Base-by-base conservation (phyloP, 2,329 filamentous ascomycete species). In the Verticillium albo-atrum region DNA sequence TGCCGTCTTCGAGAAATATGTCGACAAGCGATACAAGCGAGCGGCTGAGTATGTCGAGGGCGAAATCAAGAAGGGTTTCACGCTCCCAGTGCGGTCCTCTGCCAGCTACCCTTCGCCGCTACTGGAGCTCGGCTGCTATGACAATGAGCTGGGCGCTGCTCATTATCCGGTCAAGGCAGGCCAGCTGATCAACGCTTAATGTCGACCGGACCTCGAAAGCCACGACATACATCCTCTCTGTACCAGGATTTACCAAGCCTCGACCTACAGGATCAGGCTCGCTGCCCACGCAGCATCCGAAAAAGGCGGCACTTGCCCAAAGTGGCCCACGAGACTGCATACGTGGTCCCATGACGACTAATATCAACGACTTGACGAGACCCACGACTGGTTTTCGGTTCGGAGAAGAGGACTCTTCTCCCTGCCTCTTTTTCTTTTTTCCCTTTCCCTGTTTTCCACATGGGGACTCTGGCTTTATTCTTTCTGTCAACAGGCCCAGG, bases 1-100 rank as follows among this genome's bases (percentile, higher is more conserved):
- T 28, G 91, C 92, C 7, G 89, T 99, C 50, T 97, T 86, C 70
- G 91, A 97, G 59, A 99, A 99, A 76, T 99, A 97, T 76, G 82
- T 86, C 37, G 90, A 96, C 72, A 90, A 89, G 71, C 87, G 90
- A 57, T 98, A 92, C 80, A 96, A 96, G 81, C 84, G 88, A 58
- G 91, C 91, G 10, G 91, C 95, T 20, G 76, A 85, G 23, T 92
- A 90, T 66, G 94, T 97, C 58, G 87, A 93, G 72, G 81, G 80
- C 20, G 89, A 94, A 72, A 80, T 97, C 63, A 76, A 79, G 60
- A 84, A 82, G 23, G 85, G 85, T 4, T 87, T 86, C 66, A 72
- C 67, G 27, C 74, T 88, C 32, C 76, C 80, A 15, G 75, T 77
- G 56, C 71, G 56, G 84, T 74, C 20, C 61, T 83, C 76, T 66